Evolutionary conservation across 1,139 yeast species (phyloP), one percentile per base, ranked within the genome.

Genomic region (Zygosaccharomyces sapae): DNA sequence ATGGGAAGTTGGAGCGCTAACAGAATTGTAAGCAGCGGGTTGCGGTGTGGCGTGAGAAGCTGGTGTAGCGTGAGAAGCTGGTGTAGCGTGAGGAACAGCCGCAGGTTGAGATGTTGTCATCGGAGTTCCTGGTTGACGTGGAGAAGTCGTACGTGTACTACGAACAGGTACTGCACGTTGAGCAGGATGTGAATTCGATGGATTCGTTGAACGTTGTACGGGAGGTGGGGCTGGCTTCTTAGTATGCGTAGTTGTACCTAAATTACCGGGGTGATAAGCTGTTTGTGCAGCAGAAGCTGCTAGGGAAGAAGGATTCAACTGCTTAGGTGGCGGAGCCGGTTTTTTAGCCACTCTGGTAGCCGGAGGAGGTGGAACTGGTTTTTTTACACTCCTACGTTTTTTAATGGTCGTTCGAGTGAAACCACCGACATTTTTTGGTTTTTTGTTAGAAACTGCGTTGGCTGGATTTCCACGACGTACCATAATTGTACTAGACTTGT

Each of bases 401-500:
- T 27, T 38, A 16, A 38, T 38, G 7, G 41, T 38, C 5, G 41
- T 54, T 8, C 54, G 55, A 10, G 62, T 53, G 9, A 41, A 38
- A 4, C 41, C 41, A 9, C 41, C 41, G 16, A 38, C 51, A 35
- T 74, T 75, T 58, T 72, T 74, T 34, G 97, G 97, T 57, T 86
- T 80, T 57, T 83, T 80, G 38, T 82, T 84, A 40, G 89, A 84
- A 22, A 66, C 71, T 20, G 95, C 78, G 52, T 72, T 77, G 0
- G 87, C 81, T 5, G 96, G 89, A 53, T 79, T 74, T 7, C 99
- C 99, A 38, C 79, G 79, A 39, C 81, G 79, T 10, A 88, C 96
- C 33, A 80, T 81, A 25, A 94, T 92, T 0, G 88, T 80, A 54
- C 96, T 88, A 3, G 96, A 87, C 70, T 92, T 94, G 70, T 94